Conservation (phyloP, 805 yeast genomes). For the Starmera caribaea region DNA sequence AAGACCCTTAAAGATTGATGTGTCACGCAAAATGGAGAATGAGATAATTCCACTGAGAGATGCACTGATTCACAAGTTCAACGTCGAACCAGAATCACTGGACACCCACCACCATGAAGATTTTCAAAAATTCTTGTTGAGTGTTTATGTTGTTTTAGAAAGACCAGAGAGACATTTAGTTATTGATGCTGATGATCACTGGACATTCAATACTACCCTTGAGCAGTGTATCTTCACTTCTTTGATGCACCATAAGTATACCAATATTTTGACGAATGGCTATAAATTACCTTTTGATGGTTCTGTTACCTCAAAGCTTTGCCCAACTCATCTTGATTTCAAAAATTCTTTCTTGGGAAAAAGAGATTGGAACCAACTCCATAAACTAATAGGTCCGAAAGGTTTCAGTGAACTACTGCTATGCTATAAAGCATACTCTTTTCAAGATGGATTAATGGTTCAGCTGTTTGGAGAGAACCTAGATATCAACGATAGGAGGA, state of each 20-base stretch:
- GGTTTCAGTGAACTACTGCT: constrained; percentile 7
- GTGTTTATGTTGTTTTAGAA: not conserved
- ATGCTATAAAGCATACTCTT: constrained; percentile 5
- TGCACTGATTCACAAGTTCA: not conserved
- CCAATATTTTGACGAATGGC: constrained; percentile 34
- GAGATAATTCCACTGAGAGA: not conserved
- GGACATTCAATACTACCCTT: constrained; percentile 25
- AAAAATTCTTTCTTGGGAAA: constrained; percentile 31
- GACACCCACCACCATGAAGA: not conserved
- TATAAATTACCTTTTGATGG: constrained; percentile 25
- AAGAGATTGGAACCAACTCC: constrained; percentile 29
- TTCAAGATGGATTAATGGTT: not conserved
- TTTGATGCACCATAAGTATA: constrained; percentile 14
- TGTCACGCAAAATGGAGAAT: not conserved
- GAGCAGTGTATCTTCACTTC: constrained; percentile 30
- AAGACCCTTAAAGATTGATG: not conserved
- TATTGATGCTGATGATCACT: not conserved
- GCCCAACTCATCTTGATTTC: constrained; percentile 27
- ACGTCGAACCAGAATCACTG: not conserved
- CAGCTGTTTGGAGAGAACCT: constrained; percentile 12
- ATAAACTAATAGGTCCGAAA: constrained; percentile 5
- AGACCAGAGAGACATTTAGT: too few relatives aligned
- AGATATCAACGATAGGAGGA: not conserved
- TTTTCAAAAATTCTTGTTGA: not conserved
- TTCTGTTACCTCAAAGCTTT: constrained; percentile 19